These are phyloP conservation scores for Orbilia javanica DNA, from an alignment of 2,329 filamentous ascomycete species.

Conservation along the genomic window DNA sequence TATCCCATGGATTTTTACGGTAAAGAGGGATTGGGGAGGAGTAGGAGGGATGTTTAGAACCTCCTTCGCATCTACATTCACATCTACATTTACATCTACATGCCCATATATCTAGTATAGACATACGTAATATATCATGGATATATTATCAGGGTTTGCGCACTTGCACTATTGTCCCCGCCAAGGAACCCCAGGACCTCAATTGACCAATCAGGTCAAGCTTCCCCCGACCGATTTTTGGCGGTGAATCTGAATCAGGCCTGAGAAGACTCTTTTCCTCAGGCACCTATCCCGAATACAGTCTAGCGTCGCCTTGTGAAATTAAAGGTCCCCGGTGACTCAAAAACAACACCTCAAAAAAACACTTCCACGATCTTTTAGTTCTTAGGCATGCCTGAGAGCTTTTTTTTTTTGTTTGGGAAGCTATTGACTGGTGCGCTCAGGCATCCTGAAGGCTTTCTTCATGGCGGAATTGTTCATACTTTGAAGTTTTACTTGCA, in stretches of 20 bases:
- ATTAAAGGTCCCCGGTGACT: slow-evolving; percentile 43
- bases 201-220: slow-evolving; percentile 19
- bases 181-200: too few species aligned
- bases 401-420: background rate
- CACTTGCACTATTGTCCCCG: too few species aligned
- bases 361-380: slow-evolving; percentile 12
- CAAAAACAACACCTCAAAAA: slow-evolving; percentile 30
- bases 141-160: too few species aligned
- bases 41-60: slow-evolving; percentile 73
- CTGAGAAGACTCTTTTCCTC: too few species aligned
- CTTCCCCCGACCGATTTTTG: too few species aligned
- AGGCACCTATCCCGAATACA: slow-evolving; percentile 12
- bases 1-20: slow-evolving; percentile 99
- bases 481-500: background rate
- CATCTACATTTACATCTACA: too few species aligned
- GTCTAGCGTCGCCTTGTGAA: background rate
- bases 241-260: too few species aligned
- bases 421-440: background rate
- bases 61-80: slow-evolving; percentile 32
- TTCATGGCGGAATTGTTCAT: too few species aligned
- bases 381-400: slow-evolving; percentile 34
- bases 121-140: too few species aligned
- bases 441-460: slow-evolving; percentile 6
- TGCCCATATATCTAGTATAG: too few species aligned
- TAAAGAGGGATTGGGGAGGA: slow-evolving; percentile 88